Evolutionary conservation across 805 yeast genomes (phyloP), one percentile per base, ranked within the genome.

Genomic region (Schwanniomyces vanrijiae): DNA sequence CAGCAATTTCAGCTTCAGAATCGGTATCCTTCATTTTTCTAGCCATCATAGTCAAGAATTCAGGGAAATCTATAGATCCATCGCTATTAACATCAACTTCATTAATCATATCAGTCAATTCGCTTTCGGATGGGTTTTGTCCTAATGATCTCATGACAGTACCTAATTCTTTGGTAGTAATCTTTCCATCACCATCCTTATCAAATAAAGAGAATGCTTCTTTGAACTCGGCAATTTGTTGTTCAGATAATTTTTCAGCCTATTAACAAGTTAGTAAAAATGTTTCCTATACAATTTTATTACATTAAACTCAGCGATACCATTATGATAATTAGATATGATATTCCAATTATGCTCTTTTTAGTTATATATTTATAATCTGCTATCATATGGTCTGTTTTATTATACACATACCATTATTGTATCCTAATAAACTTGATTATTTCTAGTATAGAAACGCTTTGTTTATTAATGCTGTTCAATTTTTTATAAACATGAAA

Each of bases 131-230:
- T 31, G 99, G 99, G 62, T 92, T 92, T 70, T 90, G 94, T 44
- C 99, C 99, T 63, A 94, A 78, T n/a, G 97, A 89, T 74, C 99
- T 86, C 99, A 94, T 94, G 44, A 94, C 99, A 3, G 97, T 90
- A 55, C 98, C 97, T 57, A 94, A 79, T 73, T 94, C 99, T 62
- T 88, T 82, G 58, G 97, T 88, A 49, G 97, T 90, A 75, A 94
- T 94, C 64, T 90, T 89, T 55, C 99, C 99, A 70, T 91, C 97
- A 63, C 91, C 87, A 68, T 94, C 96, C 68, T 90, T 90, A 77
- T 94, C 99, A 60, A 94, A 94, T 55, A 94, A 81, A 51, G 97
- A 90, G 68, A 94, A 94, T 5, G 99, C 99, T 76, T 94, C 99
- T 71, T 90, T 90, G 75, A 94, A 94, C 62, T 94, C 98, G 49